phyloP scores from a whole-genome alignment of 805 yeast species.

The Saccharomyces cerevisiae region DNA sequence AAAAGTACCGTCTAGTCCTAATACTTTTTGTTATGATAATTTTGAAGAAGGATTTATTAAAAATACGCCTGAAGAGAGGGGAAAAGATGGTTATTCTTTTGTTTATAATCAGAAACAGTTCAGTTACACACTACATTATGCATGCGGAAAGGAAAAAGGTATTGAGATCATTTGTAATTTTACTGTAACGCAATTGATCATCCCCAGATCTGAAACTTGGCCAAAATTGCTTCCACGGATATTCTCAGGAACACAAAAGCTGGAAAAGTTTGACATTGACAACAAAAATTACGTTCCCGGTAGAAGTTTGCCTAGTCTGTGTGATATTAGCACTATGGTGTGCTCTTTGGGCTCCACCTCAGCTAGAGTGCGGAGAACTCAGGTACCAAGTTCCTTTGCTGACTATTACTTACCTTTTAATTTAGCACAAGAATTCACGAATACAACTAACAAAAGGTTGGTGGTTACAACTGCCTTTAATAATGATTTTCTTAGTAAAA shows the following conservation, averaged over 20 bases:
- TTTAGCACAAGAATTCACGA: constrained; percentile 9
- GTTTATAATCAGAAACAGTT: not conserved
- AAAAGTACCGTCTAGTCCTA: not conserved
- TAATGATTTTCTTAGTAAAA: constrained; percentile 9
- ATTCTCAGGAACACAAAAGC: constrained; percentile 4
- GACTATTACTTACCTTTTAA: constrained; percentile 16
- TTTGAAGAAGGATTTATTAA: not conserved
- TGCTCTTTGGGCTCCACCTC: constrained; percentile 17
- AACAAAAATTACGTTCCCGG: not conserved
- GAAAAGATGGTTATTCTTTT: not conserved
- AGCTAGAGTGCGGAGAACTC: constrained; percentile 5
- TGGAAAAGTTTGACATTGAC: not conserved
- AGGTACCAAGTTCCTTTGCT: constrained; percentile 11
- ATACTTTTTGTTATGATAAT: not conserved
- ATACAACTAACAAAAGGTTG: constrained; percentile 10
- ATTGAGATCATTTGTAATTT: not conserved
- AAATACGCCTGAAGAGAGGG: not conserved
- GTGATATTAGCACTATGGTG: constrained; percentile 11
- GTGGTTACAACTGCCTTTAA: constrained; percentile 22
- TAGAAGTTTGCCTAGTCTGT: not conserved
- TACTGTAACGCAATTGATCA: constrained; percentile 6
- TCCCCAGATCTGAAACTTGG: constrained; percentile 12
- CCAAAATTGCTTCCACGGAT: constrained; percentile 8
- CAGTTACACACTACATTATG: not conserved
- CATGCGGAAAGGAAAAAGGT: not conserved